phyloP scores from a whole-genome alignment of 2,329 filamentous ascomycete species.

The Atkinsonella texensis region DNA sequence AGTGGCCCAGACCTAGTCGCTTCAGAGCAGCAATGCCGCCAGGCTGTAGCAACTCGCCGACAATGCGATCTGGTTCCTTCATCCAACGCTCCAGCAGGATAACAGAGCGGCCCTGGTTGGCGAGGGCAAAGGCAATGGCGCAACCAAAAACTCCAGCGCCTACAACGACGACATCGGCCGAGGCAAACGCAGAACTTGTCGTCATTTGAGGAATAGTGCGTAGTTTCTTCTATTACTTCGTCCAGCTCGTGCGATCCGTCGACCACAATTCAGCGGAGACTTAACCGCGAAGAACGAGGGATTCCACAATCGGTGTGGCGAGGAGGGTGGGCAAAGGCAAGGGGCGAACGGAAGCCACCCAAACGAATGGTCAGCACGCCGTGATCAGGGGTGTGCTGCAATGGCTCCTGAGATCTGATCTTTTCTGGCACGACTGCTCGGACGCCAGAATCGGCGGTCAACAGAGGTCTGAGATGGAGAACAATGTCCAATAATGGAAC shows the following conservation, averaged over 20 bases:
- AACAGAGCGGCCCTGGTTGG: slow-evolving; percentile 81
- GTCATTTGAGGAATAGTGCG: background rate
- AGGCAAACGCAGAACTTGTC: slow-evolving; percentile 8
- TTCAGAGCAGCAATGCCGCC: slow-evolving; percentile 74
- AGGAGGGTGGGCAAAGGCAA: background rate
- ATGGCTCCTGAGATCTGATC: background rate
- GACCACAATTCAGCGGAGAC: background rate
- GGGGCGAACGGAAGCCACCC: background rate
- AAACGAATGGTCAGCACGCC: background rate
- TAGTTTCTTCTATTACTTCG: background rate
- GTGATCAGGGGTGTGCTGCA: background rate
- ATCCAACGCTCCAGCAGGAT: slow-evolving; percentile 79
- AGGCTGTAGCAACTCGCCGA: slow-evolving; percentile 89
- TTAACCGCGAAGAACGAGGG: background rate
- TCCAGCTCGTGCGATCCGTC: background rate
- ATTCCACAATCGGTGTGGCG: background rate
- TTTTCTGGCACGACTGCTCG: background rate
- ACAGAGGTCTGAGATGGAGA: background rate
- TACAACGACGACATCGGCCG: slow-evolving; percentile 71
- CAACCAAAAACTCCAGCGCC: slow-evolving; percentile 87
- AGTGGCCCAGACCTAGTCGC: slow-evolving; percentile 68
- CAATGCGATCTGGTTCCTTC: slow-evolving; percentile 89
- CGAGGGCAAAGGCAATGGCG: slow-evolving; percentile 71
- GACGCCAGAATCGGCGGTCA: background rate
- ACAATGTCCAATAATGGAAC: too few species aligned